Base-by-base conservation (phyloP, 768 basidiomycete genomes). In the Podaxis sp. region DNA sequence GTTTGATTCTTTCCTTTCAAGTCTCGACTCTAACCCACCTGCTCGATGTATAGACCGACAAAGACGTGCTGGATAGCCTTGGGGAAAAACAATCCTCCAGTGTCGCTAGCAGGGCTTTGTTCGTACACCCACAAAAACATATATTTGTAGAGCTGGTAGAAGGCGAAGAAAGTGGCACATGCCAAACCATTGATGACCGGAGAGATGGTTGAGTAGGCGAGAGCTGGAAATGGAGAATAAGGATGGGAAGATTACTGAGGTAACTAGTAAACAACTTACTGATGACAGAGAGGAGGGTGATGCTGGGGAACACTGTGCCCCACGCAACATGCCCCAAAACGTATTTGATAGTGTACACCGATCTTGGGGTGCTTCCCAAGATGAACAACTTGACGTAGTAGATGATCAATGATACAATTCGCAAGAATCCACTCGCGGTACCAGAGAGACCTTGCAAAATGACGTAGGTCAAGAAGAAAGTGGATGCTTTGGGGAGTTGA, bases 1-100 rank as follows among this genome's bases (percentile, higher is more conserved):
- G 9, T n/a, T 7, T 15, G n/a, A 46, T 19, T 19, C 4, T 17
- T 41, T 41, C 19, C 41, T 46, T 46, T 33, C 8, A 9, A 19
- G 6, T 46, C 17, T 19, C 17, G 6, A 46, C 19, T 9, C 8
- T 6, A 50, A 50, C 61, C 29, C 36, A 62, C 61, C 54, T 97
- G 89, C 72, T 96, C 85, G 50, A 99, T 82, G 71, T 99, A 99
- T 71, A 98, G 68, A 2, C 96, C 97, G 22, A 95, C 93, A 66
- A 98, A 98, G 33, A 96, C 70, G 70, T 98, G 97, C 54, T 92
- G 87, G 27, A 98, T 85, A 4, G 97, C 96, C 74, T 89, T 92
- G 24, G 96, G 96, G 82, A 94, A 98, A 81, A 97, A 98, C 54
- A 93, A 72, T 0, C 97, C 97, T 40, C 96, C 96, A 0, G 94